Conservation (phyloP, 1,284 basidiomycete genomes). For the Phellinidium pouzarii region DNA sequence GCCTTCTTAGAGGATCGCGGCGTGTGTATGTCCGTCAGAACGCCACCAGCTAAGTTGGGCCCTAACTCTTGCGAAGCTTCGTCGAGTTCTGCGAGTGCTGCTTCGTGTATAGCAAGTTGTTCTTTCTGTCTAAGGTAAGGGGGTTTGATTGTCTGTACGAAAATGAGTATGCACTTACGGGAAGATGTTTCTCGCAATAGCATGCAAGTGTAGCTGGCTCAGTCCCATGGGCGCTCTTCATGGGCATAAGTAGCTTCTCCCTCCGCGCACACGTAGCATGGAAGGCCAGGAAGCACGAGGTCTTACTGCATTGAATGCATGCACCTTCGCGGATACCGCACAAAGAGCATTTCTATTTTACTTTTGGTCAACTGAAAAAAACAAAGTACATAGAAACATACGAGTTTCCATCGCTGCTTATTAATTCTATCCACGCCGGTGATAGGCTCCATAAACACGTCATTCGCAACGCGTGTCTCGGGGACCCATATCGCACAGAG, state of each 20-base stretch:
- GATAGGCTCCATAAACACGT: constrained; percentile 98
- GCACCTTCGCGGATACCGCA: constrained; percentile 83
- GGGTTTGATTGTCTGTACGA: constrained; percentile 7
- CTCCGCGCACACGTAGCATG: constrained; percentile 93
- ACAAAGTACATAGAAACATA: constrained; percentile 35
- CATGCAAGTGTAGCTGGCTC: constrained; percentile 67
- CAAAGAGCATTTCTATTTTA: constrained; percentile 70
- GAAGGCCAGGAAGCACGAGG: constrained; percentile 89
- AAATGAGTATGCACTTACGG: constrained; percentile 44
- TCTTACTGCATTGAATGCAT: constrained; percentile 94
- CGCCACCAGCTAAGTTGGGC: constrained; percentile 31
- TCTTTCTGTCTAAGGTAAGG: constrained; percentile 44
- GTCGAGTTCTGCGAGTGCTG: constrained; percentile 40
- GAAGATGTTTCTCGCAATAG: constrained; percentile 86
- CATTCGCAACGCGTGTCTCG: constrained; percentile 90
- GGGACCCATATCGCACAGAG: constrained; percentile 98
- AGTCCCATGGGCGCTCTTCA: constrained; percentile 76
- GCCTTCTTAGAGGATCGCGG: constrained; percentile 54
- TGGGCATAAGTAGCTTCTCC: constrained; percentile 75
- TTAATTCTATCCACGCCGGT: constrained; percentile 86
- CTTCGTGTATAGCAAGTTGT: constrained; percentile 52
- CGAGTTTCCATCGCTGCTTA: constrained; percentile 92
- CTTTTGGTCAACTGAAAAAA: not conserved
- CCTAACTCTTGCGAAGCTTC: constrained; percentile 22
- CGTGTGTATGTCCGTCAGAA: constrained; percentile 24